phyloP scores from a whole-genome alignment of 352 stramenopile genomes.

The Phytophthora pistaciae region DNA sequence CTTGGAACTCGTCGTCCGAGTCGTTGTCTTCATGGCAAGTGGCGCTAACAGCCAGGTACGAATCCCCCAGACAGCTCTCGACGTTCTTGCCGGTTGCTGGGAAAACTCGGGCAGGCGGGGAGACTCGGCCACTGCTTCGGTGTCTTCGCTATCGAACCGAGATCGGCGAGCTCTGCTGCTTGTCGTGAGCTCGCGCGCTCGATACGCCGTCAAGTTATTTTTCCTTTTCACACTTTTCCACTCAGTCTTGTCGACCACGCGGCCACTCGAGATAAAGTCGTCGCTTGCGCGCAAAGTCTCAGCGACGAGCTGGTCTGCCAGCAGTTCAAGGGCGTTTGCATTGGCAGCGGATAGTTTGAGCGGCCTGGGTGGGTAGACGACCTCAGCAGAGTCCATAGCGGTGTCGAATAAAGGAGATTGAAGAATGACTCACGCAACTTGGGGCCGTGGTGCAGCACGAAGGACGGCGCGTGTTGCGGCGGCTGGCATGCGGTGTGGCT shows the following conservation, averaged over 20 bases:
- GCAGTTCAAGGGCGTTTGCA: conserved; percentile 37
- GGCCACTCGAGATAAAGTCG: conserved; percentile 46
- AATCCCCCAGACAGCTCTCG: conserved; percentile 13
- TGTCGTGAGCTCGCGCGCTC: conserved; percentile 25
- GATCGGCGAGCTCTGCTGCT: conserved; percentile 12
- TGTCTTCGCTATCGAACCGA: conserved; percentile 19
- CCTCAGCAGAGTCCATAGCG: background rate
- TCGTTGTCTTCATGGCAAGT: conserved; percentile 24
- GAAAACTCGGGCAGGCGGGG: conserved; percentile 36
- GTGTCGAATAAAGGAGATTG: background rate
- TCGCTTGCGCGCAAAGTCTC: conserved; percentile 60
- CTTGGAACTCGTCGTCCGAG: conserved; percentile 18
- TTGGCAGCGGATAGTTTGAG: conserved; percentile 43
- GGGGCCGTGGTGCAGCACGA: background rate
- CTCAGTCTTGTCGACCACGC: conserved; percentile 35
- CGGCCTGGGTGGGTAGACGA: conserved; percentile 15
- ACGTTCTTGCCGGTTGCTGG: conserved; percentile 18
- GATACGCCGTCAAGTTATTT: conserved; percentile 51
- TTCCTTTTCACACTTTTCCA: conserved; percentile 60
- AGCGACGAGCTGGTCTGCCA: conserved; percentile 60
- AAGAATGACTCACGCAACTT: conserved; percentile 4
- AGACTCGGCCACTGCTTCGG: conserved; percentile 25
- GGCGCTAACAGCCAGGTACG: conserved; percentile 17
- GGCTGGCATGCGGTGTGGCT: conserved; percentile 12
- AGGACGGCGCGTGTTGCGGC: background rate